These are phyloP conservation scores for Petrea volubilis DNA, from an alignment of 257 asterid genomes.

Conservation along the genomic window DNA sequence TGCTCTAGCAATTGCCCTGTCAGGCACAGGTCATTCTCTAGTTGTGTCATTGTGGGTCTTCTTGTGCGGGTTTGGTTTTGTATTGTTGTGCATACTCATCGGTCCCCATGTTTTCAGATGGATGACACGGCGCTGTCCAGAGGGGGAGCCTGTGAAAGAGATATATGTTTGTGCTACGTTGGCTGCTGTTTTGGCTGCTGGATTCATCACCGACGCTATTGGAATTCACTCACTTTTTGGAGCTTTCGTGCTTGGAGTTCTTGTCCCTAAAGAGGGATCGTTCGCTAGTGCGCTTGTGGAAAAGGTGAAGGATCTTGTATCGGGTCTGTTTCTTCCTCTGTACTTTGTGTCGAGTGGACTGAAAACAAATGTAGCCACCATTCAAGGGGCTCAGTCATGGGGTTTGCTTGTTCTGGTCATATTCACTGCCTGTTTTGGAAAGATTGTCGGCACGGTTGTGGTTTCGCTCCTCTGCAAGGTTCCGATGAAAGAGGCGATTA, in stretches of 20 bases:
- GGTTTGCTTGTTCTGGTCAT: slow-evolving; percentile 76
- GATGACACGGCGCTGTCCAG: slow-evolving; percentile 59
- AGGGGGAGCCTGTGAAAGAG: slow-evolving; percentile 77
- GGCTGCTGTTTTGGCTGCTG: slow-evolving; percentile 67
- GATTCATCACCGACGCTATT: slow-evolving; percentile 61
- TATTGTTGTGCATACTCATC: slow-evolving; percentile 33
- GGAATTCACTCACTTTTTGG: slow-evolving; percentile 91
- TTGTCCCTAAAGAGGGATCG: slow-evolving; percentile 82
- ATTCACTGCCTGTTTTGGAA: slow-evolving; percentile 72
- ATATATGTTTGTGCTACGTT: slow-evolving; percentile 59
- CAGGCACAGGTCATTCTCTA: slow-evolving; percentile 61
- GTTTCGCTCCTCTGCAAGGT: slow-evolving; percentile 56
- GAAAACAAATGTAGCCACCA: slow-evolving; percentile 77
- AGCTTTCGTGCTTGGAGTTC: slow-evolving; percentile 77
- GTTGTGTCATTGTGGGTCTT: slow-evolving; percentile 68
- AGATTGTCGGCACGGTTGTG: slow-evolving; percentile 61
- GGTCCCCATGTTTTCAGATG: slow-evolving; percentile 61
- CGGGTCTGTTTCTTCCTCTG: slow-evolving; percentile 76
- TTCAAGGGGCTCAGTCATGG: slow-evolving; percentile 74
- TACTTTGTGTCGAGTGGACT: slow-evolving; percentile 86
- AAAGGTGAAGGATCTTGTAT: slow-evolving; percentile 80
- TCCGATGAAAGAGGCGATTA: slow-evolving; percentile 56
- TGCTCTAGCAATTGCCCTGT: slow-evolving; percentile 71
- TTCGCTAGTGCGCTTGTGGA: slow-evolving; percentile 78
- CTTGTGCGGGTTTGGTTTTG: slow-evolving; percentile 57